Base-by-base conservation (phyloP, 1,284 basidiomycete genomes). In the Ustilago shanxiensis region DNA sequence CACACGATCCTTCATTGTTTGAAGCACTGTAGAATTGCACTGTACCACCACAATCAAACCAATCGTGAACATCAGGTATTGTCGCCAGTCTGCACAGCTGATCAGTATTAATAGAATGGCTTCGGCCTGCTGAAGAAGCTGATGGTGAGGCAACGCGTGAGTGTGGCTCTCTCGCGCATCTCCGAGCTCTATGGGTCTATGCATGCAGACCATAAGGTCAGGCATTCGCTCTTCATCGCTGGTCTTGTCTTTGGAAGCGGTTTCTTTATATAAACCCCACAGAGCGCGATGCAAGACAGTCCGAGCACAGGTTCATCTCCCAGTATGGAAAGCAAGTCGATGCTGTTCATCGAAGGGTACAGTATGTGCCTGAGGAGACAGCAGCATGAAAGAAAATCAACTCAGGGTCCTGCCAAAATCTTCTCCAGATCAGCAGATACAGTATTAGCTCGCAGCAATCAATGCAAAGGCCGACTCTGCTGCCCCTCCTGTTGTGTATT, bases 21-120 rank as follows among this genome's bases (percentile, higher is more conserved):
- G 28, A 31, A 29, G 26, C 50, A 31, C 35, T 52, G 29, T 33
- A 52, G n/a, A 29, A 31, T 16, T 37, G 52, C 35, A 54, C 24
- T 56, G 54, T 56, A 44, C 37, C n/a, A 56, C 16, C 16, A 56
- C 22, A 49, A n/a, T 49, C 47, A 28, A 24, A 49, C 14, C 47
- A 26, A 28, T 49, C 24, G 9, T 26, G 24, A 49, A 4, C 26
- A 49, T 28, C 47, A 52, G 5, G 6, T 33, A 33, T 52, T 44
- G 20, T 47, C 20, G 44, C 47, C 5, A 37, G 41, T 44, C 7
- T 44, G 41, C 41, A 44, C 20, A 14, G 41, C 41, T 9, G 41
- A 7, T 14, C 47, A 50, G 24, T 28, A 28, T 50, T 22, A 28
- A 26, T 13, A 13, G 47, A 24, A n/a, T n/a, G n/a, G n/a, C n/a